phyloP scores from a whole-genome alignment of 768 basidiomycete species.

The Thelephora ganbajun region DNA sequence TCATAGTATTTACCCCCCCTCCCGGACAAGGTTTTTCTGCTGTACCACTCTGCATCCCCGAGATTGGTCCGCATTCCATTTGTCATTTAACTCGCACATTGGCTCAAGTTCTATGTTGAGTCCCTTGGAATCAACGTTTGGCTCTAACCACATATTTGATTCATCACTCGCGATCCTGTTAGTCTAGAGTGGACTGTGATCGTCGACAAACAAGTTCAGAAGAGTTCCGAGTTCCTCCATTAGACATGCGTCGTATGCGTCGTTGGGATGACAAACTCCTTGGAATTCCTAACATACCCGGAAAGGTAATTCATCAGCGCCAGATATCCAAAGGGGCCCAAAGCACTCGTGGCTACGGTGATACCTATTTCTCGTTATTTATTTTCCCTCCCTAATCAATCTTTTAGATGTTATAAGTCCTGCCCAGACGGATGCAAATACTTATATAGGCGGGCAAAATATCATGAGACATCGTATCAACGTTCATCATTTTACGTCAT shows the following conservation, averaged over 20 bases:
- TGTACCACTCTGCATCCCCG: slow-evolving; percentile 9
- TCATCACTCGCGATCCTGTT: slow-evolving; percentile 8
- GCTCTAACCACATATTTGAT: slow-evolving; percentile 26
- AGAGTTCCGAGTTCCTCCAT: slow-evolving; percentile 11
- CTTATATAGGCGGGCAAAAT: neutral
- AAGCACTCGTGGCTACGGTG: slow-evolving; percentile 43
- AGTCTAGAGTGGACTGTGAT: slow-evolving; percentile 17
- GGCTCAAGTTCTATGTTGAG: slow-evolving; percentile 52
- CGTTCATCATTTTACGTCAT: slow-evolving; percentile 36
- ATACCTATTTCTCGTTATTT: slow-evolving; percentile 3
- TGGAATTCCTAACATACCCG: slow-evolving; percentile 21
- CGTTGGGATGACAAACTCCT: slow-evolving; percentile 15
- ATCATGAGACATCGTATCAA: slow-evolving; percentile 38
- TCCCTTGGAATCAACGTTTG: slow-evolving; percentile 50
- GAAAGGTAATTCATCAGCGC: slow-evolving; percentile 34
- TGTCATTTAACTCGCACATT: slow-evolving; percentile 37
- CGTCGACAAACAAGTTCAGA: slow-evolving; percentile 18
- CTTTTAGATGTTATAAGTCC: neutral
- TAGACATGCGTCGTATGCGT: slow-evolving; percentile 23
- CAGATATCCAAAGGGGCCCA: slow-evolving; percentile 47
- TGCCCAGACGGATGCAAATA: neutral
- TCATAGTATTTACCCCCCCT: neutral
- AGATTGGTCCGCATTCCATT: neutral
- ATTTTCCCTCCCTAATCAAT: neutral
- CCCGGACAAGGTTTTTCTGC: slow-evolving; percentile 30